Conservation (phyloP, 1,139 yeast species). For the Blastobotrys petasosporus region DNA sequence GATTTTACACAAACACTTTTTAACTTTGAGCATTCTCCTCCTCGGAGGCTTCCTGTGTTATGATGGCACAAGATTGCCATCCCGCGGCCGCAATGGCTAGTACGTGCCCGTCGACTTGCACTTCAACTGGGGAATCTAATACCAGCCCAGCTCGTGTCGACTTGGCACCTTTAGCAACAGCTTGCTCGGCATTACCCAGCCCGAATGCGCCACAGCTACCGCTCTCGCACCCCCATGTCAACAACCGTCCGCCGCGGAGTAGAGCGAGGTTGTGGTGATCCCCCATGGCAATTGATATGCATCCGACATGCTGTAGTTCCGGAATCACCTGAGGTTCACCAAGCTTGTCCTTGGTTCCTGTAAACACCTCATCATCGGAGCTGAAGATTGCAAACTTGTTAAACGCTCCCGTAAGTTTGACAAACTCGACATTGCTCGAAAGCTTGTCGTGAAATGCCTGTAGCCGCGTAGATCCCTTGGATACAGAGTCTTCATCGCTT, state of each 20-base stretch:
- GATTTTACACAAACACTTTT: too few relatives aligned
- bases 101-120: slow-evolving; percentile 40
- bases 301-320: slow-evolving; percentile 46
- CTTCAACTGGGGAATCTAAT: slow-evolving; percentile 43
- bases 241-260: slow-evolving; percentile 51
- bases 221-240: slow-evolving; percentile 68
- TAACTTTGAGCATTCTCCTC: not conserved
- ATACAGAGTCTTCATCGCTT: slow-evolving; percentile 4
- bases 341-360: slow-evolving; percentile 33
- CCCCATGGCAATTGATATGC: slow-evolving; percentile 59
- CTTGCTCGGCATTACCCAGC: slow-evolving; percentile 42
- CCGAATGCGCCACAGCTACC: slow-evolving; percentile 66
- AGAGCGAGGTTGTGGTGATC: slow-evolving; percentile 70
- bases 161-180: slow-evolving; percentile 30
- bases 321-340: slow-evolving; percentile 34
- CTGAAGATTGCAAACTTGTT: slow-evolving; percentile 50
- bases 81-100: slow-evolving; percentile 65
- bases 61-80: slow-evolving; percentile 69
- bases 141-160: slow-evolving; percentile 37
- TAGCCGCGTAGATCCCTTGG: slow-evolving; percentile 10
- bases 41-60: slow-evolving; percentile 23
- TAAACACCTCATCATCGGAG: slow-evolving; percentile 44
- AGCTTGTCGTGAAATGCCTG: slow-evolving; percentile 11
- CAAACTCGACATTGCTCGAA: slow-evolving; percentile 11
- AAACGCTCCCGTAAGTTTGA: slow-evolving; percentile 46